phyloP scores from a whole-genome alignment of 2,329 filamentous ascomycete genomes.

The Allantophomopsis lycopodina region DNA sequence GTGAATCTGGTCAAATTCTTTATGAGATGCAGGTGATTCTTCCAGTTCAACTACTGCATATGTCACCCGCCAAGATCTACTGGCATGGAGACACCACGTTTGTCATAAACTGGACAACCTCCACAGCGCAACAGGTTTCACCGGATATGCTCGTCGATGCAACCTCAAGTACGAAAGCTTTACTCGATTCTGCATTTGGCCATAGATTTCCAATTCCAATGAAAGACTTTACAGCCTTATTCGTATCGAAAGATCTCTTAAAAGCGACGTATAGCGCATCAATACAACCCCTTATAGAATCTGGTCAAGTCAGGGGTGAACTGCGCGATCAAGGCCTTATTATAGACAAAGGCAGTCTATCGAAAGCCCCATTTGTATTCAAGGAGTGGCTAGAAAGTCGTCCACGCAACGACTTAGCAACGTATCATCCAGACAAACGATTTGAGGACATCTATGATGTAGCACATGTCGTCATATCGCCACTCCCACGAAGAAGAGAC shows the following conservation, averaged over 20 bases:
- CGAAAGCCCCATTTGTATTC: constrained; percentile 20
- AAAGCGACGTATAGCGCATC: too few relatives aligned
- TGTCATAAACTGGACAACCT: constrained; percentile 29
- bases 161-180: not conserved
- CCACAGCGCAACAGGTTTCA: constrained; percentile 34
- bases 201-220: constrained; percentile 7
- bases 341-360: constrained; percentile 6
- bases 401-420: constrained; percentile 26
- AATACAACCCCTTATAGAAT: not conserved
- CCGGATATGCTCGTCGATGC: constrained; percentile 32
- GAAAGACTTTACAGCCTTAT: constrained; percentile 8
- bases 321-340: constrained; percentile 7
- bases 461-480: constrained; percentile 32
- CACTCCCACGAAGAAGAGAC: constrained; percentile 41
- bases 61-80: constrained; percentile 11
- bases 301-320: not conserved
- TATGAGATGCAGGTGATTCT: constrained; percentile 5
- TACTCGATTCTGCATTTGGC: constrained; percentile 10
- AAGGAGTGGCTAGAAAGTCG: constrained; percentile 26
- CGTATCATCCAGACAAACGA: constrained; percentile 21
- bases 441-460: constrained; percentile 26
- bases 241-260: constrained; percentile 2
- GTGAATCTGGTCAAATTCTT: not conserved
- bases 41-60: constrained; percentile 7
- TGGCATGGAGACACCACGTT: constrained; percentile 14